These are phyloP conservation scores for Chalaropsis ovoidea DNA, from an alignment of 2,329 filamentous ascomycete species.

Conservation along the genomic window DNA sequence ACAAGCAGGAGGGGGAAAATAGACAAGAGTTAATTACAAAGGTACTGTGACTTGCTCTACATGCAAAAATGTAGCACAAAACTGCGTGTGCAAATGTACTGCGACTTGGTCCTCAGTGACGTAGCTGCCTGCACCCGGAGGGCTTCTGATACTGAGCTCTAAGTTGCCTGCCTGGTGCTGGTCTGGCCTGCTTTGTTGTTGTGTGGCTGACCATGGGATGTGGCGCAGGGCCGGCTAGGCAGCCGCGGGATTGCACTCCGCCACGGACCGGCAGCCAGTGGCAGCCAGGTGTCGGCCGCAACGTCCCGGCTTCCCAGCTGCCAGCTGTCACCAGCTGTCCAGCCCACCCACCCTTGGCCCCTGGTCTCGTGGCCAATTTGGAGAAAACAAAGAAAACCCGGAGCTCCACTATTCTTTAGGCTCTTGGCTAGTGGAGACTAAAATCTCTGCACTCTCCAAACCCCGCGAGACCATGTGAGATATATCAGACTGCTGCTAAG, in stretches of 20 bases:
- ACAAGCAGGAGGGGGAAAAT: neutral
- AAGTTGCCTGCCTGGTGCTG: neutral
- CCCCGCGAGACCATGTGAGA: neutral
- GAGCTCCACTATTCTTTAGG: too few relatives aligned
- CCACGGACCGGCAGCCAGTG: too few relatives aligned
- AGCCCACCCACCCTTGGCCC: too few relatives aligned
- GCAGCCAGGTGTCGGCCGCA: too few relatives aligned
- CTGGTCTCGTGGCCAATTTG: too few relatives aligned
- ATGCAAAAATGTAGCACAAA: neutral
- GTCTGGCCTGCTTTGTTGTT: neutral
- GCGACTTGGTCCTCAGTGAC: neutral
- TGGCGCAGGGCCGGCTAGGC: neutral
- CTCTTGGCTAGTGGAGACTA: too few relatives aligned
- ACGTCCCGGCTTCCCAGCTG: neutral
- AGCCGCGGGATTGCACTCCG: neutral
- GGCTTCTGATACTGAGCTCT: neutral
- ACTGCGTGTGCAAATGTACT: neutral
- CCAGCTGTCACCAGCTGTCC: neutral
- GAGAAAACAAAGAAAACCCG: too few relatives aligned
- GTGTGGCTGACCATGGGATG: neutral
- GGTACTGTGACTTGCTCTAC: neutral
- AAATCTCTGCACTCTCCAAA: neutral
- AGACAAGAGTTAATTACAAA: neutral
- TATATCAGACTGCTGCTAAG: neutral
- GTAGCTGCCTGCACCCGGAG: slow-evolving; percentile 1